Evolutionary conservation across 129 eudicot species (phyloP).

Genomic region (Tagetes erecta): DNA sequence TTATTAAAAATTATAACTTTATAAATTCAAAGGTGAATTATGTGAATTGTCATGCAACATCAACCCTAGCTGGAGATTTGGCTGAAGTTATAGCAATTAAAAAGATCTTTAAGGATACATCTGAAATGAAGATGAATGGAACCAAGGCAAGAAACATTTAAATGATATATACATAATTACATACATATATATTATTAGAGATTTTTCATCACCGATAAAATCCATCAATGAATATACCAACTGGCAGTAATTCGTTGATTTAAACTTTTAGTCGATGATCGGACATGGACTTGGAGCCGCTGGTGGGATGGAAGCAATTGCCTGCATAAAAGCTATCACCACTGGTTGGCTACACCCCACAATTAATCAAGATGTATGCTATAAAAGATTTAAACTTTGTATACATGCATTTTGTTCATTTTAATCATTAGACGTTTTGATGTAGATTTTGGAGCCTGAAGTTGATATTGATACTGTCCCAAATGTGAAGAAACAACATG

Average conservation of each 20-base stretch:
- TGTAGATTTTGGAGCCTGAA: conserved; percentile 63
- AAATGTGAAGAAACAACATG: conserved; percentile 69
- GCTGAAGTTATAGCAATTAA: conserved; percentile 80
- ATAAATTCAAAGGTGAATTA: conserved; percentile 59
- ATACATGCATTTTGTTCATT: conserved; percentile 3
- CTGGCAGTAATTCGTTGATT: too few species aligned
- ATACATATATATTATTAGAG: too few species aligned
- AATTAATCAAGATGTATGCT: conserved; percentile 66
- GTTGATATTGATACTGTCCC: conserved; percentile 84
- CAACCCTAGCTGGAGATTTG: conserved; percentile 78
- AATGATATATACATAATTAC: neutral
- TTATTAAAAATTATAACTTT: neutral
- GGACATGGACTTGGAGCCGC: conserved; percentile 92
- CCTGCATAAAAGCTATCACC: conserved; percentile 71
- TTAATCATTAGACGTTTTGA: conserved; percentile 7
- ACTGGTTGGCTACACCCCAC: conserved; percentile 91
- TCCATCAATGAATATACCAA: too few species aligned
- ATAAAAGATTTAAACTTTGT: neutral
- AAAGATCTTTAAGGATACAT: conserved; percentile 65
- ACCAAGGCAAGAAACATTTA: conserved; percentile 56
- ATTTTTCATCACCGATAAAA: too few species aligned
- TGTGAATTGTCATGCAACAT: conserved; percentile 81
- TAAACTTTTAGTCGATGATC: conserved; percentile 58
- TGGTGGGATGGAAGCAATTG: conserved; percentile 84
- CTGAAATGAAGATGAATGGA: conserved; percentile 81